Evolutionary conservation across 768 basidiomycete species (phyloP).

Genomic region (Naganishia vaughanmartiniae): DNA sequence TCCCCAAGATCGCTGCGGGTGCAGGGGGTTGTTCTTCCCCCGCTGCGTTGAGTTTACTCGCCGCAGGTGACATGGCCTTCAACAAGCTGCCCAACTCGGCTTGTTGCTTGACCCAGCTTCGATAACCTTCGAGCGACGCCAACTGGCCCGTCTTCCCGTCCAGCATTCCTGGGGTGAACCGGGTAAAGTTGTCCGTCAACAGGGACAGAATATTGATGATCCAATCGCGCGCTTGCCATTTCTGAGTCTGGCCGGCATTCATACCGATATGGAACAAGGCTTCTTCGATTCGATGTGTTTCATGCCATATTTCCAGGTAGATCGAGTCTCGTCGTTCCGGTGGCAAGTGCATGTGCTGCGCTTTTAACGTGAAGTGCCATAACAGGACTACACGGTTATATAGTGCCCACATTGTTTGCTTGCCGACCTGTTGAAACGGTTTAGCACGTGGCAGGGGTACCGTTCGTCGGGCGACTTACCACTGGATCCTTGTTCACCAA

Average conservation of each 20-base stretch:
- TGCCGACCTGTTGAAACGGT: constrained; percentile 14
- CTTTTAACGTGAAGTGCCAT: constrained; percentile 29
- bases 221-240: constrained; percentile 33
- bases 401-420: constrained; percentile 32
- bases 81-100: constrained; percentile 12
- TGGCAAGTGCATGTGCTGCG: background rate
- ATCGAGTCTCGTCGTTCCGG: constrained; percentile 1
- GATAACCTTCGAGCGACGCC: background rate
- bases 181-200: constrained; percentile 21
- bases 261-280: constrained; percentile 27
- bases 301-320: constrained; percentile 25
- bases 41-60: background rate
- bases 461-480: background rate
- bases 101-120: constrained; percentile 26
- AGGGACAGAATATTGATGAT: constrained; percentile 25
- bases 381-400: constrained; percentile 31
- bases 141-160: background rate
- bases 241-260: constrained; percentile 24
- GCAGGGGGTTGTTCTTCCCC: background rate
- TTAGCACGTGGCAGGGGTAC: background rate
- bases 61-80: background rate
- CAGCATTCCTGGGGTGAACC: constrained; percentile 19
- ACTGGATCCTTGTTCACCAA: constrained; percentile 26
- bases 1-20: background rate
- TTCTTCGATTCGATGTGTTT: constrained; percentile 31